Conservation (phyloP, 148 eudicot genomes). For the Rhododendron williamsianum region DNA sequence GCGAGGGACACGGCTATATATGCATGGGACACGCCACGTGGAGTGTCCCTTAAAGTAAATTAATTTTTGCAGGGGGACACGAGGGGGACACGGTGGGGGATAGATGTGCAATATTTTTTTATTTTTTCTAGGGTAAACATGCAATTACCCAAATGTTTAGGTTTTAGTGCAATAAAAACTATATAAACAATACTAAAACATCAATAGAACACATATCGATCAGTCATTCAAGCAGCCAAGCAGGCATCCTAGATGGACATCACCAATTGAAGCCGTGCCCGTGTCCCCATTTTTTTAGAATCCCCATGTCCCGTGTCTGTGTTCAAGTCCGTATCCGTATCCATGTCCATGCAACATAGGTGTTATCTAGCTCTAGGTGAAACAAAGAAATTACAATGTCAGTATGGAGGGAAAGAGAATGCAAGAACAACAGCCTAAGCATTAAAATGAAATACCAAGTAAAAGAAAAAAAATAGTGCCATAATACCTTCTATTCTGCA, state of each 20-base stretch:
- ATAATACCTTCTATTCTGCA: constrained; percentile 7
- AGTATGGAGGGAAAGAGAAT: background rate
- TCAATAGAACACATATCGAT: background rate
- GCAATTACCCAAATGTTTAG: too few relatives aligned
- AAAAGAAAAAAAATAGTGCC: background rate
- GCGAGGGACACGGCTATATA: background rate
- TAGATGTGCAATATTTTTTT: too few relatives aligned
- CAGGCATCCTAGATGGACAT: background rate
- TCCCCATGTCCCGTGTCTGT: too few relatives aligned
- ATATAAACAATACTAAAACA: background rate
- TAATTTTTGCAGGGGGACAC: background rate
- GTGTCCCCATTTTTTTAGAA: background rate
- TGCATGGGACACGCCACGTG: background rate
- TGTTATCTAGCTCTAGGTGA: background rate
- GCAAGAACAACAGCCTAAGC: background rate
- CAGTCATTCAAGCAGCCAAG: background rate
- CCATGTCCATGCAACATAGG: too few relatives aligned
- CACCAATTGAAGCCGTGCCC: background rate
- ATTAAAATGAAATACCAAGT: background rate
- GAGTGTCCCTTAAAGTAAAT: background rate
- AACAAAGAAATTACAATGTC: background rate
- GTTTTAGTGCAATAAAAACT: too few relatives aligned
- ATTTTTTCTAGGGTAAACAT: too few relatives aligned
- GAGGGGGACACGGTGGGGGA: background rate
- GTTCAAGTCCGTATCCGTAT: background rate